Percentiles rank a stretch among this genome's conserved stretches.
Evolutionary conservation across 73 alveolate species (phyloP).

Genomic region (Paramecium pentaurelia): DNA sequence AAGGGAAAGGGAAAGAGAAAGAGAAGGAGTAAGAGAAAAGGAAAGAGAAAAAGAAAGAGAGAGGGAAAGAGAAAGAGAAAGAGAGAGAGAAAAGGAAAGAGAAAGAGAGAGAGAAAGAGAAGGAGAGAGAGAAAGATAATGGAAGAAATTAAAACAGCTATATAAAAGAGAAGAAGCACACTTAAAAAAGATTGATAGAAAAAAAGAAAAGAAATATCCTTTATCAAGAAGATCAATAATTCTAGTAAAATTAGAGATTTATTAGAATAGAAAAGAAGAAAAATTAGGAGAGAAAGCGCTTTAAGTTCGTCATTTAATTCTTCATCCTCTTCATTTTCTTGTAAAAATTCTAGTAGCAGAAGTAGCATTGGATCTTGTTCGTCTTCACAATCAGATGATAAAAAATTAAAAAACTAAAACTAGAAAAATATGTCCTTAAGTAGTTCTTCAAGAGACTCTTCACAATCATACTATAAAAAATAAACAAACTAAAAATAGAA

Average conservation of each 20-base stretch:
- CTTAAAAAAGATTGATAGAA: not conserved
- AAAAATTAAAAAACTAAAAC: too few species aligned
- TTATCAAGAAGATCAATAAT: not conserved
- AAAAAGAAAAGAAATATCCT: not conserved
- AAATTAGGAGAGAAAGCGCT: not conserved
- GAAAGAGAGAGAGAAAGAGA: not conserved
- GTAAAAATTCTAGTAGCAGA: slow-evolving; percentile 17
- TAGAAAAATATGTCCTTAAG: too few species aligned
- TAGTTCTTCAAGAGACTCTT: too few species aligned
- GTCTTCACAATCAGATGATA: not conserved
- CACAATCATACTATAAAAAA: not conserved
- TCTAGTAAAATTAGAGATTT: not conserved
- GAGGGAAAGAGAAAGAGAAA: not conserved
- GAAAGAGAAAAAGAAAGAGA: not conserved
- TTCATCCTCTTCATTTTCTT: slow-evolving; percentile 18
- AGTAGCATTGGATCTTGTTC: not conserved
- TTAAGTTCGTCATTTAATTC: not conserved
- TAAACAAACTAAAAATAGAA: too few species aligned
- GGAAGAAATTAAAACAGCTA: not conserved
- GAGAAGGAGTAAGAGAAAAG: not conserved
- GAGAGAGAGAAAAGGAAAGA: not conserved
- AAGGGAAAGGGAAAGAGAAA: not conserved
- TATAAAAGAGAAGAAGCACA: not conserved
- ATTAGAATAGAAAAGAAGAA: not conserved
- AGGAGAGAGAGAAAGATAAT: not conserved